These are phyloP conservation scores for Hericium alpestre DNA, from an alignment of 768 basidiomycete genomes.

Conservation along the genomic window DNA sequence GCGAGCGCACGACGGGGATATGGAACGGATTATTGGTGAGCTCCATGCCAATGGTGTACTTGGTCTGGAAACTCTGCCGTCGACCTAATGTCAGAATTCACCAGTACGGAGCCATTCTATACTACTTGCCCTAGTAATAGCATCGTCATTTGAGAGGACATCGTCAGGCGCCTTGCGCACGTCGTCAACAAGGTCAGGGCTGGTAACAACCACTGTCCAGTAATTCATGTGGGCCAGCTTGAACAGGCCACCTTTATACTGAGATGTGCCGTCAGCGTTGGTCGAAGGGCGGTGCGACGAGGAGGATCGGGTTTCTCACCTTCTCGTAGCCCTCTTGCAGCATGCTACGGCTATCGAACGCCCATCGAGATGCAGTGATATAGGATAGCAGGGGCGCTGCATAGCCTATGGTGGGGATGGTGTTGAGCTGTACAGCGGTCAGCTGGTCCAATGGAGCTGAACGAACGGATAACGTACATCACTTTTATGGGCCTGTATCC, in stretches of 20 bases:
- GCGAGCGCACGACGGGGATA: not conserved
- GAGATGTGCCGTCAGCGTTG: not conserved
- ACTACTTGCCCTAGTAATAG: not conserved
- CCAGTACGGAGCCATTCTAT: too few relatives aligned
- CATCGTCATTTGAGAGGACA: conserved; percentile 16
- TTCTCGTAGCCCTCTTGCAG: not conserved
- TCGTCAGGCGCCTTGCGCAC: conserved; percentile 39
- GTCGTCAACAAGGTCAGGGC: conserved; percentile 36
- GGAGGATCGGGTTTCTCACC: not conserved
- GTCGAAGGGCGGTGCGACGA: not conserved
- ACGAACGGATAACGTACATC: too few relatives aligned
- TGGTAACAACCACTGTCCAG: conserved; percentile 37
- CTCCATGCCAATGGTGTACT: not conserved
- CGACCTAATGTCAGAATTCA: not conserved
- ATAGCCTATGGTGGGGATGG: not conserved
- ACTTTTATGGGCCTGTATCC: too few relatives aligned
- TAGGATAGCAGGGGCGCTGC: not conserved
- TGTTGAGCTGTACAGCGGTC: not conserved
- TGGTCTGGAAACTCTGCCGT: not conserved
- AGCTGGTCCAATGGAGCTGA: too few relatives aligned
- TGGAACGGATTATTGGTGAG: not conserved
- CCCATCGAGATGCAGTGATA: not conserved
- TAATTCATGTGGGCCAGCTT: conserved; percentile 32
- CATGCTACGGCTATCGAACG: not conserved
- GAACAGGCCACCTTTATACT: conserved; percentile 23